Conservation (phyloP, 1,284 basidiomycete genomes). For the Trametes pubescens region DNA sequence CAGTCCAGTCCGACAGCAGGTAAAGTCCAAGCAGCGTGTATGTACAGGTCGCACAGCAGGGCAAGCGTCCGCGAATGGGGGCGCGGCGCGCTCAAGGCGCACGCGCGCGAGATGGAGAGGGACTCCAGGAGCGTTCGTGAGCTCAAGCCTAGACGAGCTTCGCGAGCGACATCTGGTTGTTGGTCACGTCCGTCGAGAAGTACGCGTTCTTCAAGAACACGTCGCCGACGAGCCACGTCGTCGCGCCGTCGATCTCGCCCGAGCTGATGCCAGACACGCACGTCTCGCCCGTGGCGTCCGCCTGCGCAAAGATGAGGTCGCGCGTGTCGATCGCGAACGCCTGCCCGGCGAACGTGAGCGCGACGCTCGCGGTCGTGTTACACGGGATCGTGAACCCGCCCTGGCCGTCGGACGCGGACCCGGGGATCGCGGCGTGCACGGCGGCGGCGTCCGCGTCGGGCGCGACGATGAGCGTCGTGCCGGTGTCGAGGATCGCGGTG, state of each 20-base stretch:
- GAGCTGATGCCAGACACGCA: conserved; percentile 81
- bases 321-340: conserved; percentile 70
- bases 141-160: conserved; percentile 39
- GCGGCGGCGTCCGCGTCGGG: conserved; percentile 67
- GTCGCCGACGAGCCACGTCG: conserved; percentile 79
- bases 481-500: conserved; percentile 82
- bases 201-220: conserved; percentile 85
- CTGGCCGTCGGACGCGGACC: conserved; percentile 65
- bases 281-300: conserved; percentile 71
- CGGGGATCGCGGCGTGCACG: conserved; percentile 67
- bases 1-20: conserved; percentile 22
- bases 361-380: conserved; percentile 68
- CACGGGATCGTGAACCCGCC: conserved; percentile 84
- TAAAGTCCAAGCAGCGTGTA: conserved; percentile 12
- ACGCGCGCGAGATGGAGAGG: not conserved
- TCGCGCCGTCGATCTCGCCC: conserved; percentile 66
- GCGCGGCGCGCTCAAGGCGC: not conserved
- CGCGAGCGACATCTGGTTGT: conserved; percentile 78
- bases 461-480: conserved; percentile 74
- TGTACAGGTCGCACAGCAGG: conserved; percentile 6
- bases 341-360: conserved; percentile 72
- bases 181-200: conserved; percentile 74
- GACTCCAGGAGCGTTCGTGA: not conserved
- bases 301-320: conserved; percentile 77
- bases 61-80: conserved; percentile 3